Base-by-base conservation (phyloP, 2,329 filamentous ascomycete species). In the Diaporthe helianthi region DNA sequence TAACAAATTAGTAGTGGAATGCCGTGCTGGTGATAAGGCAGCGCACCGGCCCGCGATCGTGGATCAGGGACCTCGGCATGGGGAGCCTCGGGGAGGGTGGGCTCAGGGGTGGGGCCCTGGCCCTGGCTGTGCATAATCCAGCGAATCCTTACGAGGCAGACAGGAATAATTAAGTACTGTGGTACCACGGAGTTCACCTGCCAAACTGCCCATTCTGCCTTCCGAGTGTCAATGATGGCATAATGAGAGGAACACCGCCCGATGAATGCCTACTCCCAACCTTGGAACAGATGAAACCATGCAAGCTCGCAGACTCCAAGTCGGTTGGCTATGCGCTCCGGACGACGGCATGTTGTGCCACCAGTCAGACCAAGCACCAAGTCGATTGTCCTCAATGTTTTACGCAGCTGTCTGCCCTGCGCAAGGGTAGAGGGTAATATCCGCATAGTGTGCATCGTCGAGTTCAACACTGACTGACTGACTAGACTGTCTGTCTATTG, bases 101-200 rank as follows among this genome's bases (percentile, higher is more conserved):
- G 7, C 41, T 36, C 41, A 47, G 44, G 58, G 58, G 58, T 49
- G 44, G 58, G n/a, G 24, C 55, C 55, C 55, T 60, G 38, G 22
- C 24, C 8, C 12, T 46, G 55, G 33, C 54, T 41, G 54, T 60
- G 38, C 36, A 9, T 29, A 8, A 24, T 61, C 44, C 7, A 17
- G 17, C 5, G 38, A 22, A 31, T 60, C 38, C 55, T 60, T 13
- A 22, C 10, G 7, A 31, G 36, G 24, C 55, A 31, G 12, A 7
- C 5, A 0, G 31, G 9, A 33, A 33, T n/a, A 58, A n/a, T n/a
- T n/a, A n/a, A n/a, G n/a, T n/a, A n/a, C n/a, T n/a, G n/a, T n/a
- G n/a, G n/a, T n/a, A n/a, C n/a, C n/a, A n/a, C n/a, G 36, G 36
- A 17, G 17, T 29, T 38, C 55, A 46, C 55, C 55, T 19, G 4